Conservation (phyloP, 2,329 filamentous ascomycete genomes). For the Fusarium compactum region DNA sequence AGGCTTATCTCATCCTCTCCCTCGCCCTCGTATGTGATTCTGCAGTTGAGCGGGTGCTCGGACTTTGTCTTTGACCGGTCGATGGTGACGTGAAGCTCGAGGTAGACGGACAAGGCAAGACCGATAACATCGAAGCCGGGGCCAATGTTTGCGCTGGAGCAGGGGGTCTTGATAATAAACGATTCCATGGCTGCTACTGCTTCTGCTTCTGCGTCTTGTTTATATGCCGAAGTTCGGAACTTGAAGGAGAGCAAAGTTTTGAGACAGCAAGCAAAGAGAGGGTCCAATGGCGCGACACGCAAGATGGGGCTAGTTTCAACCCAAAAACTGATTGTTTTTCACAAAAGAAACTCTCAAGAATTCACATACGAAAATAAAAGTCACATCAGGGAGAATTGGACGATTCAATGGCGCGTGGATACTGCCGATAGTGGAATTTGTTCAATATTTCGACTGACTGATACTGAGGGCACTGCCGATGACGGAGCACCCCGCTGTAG, state of each 20-base stretch:
- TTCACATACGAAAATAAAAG: not conserved
- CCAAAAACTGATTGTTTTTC: slow-evolving; percentile 7
- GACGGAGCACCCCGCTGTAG: slow-evolving; percentile 33
- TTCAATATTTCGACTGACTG: slow-evolving; percentile 20
- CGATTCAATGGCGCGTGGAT: slow-evolving; percentile 4
- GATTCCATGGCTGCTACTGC: slow-evolving; percentile 62
- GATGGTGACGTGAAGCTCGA: slow-evolving; percentile 87
- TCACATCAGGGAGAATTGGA: slow-evolving; percentile 7
- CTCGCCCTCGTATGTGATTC: slow-evolving; percentile 89
- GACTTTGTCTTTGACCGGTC: slow-evolving; percentile 67
- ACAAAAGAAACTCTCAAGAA: slow-evolving; percentile 8
- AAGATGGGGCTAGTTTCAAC: slow-evolving; percentile 31
- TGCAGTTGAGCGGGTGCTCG: slow-evolving; percentile 81
- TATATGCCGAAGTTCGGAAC: slow-evolving; percentile 21
- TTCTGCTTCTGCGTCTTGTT: slow-evolving; percentile 37
- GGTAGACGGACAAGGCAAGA: slow-evolving; percentile 91
- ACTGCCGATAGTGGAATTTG: slow-evolving; percentile 16
- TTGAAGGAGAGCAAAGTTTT: slow-evolving; percentile 20
- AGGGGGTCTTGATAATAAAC: slow-evolving; percentile 83
- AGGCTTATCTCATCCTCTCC: slow-evolving; percentile 83
- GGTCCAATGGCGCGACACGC: slow-evolving; percentile 35
- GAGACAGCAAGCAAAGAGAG: slow-evolving; percentile 17
- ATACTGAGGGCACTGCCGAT: slow-evolving; percentile 23
- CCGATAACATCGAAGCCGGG: slow-evolving; percentile 98
- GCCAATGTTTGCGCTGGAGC: slow-evolving; percentile 97